These are phyloP conservation scores for Waltergamsia citrina DNA, from an alignment of 2,329 filamentous ascomycete genomes.

Conservation along the genomic window DNA sequence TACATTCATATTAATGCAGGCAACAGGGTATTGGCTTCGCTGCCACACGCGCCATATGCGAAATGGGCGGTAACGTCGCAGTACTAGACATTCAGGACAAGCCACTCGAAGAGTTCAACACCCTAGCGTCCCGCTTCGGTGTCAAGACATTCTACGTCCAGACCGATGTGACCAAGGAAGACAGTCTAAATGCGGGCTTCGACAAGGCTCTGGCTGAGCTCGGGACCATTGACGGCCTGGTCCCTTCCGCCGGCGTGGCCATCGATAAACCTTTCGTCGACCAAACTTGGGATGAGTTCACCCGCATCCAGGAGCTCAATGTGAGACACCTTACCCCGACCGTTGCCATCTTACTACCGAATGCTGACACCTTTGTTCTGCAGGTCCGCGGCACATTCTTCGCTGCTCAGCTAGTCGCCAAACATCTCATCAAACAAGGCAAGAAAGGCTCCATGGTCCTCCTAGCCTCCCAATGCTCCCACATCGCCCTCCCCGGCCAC, in stretches of 20 bases:
- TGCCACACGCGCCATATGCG: conserved; percentile 23
- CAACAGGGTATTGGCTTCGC: conserved; percentile 30
- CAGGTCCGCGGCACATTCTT: conserved; percentile 33
- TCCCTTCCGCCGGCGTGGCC: conserved; percentile 26
- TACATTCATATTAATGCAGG: too few relatives aligned
- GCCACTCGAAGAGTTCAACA: conserved; percentile 10
- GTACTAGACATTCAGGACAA: conserved; percentile 22
- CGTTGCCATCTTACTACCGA: too few relatives aligned
- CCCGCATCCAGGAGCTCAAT: conserved; percentile 29
- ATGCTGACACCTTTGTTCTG: too few relatives aligned
- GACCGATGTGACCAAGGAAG: conserved; percentile 19
- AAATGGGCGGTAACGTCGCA: conserved; percentile 29
- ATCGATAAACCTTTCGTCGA: conserved; percentile 33
- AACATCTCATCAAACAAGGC: conserved; percentile 27
- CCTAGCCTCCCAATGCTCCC: conserved; percentile 25
- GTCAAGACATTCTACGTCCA: conserved; percentile 17
- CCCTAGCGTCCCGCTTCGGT: conserved; percentile 7
- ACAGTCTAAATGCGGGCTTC: conserved; percentile 15
- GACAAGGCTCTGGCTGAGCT: conserved; percentile 12
- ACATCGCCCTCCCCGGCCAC: conserved; percentile 24
- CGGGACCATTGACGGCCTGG: conserved; percentile 17
- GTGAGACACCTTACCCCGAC: too few relatives aligned
- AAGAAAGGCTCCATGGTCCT: conserved; percentile 27
- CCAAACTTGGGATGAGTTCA: conserved; percentile 31
- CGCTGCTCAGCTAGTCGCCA: conserved; percentile 24